phyloP scores from a whole-genome alignment of 108 stramenopile species.

The Epithemia pelagica region DNA sequence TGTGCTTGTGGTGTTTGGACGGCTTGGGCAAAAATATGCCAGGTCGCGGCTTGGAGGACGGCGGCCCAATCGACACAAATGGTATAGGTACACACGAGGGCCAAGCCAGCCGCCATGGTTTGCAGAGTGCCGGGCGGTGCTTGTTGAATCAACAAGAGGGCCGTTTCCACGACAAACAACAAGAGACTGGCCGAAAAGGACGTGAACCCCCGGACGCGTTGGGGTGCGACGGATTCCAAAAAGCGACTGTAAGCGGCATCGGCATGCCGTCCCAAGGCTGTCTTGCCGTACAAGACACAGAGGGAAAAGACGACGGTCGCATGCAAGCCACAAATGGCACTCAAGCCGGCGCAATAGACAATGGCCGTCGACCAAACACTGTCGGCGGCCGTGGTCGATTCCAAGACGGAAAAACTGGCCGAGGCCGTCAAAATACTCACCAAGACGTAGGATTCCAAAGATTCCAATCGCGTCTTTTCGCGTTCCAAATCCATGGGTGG shows the following conservation, averaged over 20 bases:
- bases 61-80: background rate
- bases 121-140: background rate
- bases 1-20: no score
- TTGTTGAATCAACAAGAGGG: background rate
- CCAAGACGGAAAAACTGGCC: background rate
- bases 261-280: slow-evolving; percentile 15
- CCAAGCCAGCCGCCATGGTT: background rate
- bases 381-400: background rate
- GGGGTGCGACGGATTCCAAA: background rate
- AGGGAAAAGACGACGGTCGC: slow-evolving; percentile 20
- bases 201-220: slow-evolving; percentile 6
- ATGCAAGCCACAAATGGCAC: slow-evolving; percentile 12
- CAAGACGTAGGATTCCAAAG: background rate
- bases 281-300: slow-evolving; percentile 16
- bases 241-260: slow-evolving; percentile 1
- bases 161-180: slow-evolving; percentile 8
- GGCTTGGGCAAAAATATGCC: background rate
- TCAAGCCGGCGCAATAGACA: background rate
- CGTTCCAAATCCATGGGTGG: slow-evolving; percentile 7
- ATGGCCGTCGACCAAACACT: background rate
- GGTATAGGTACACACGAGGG: background rate
- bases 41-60: background rate
- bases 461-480: slow-evolving; percentile 5
- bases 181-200: slow-evolving; percentile 3
- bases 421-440: slow-evolving; percentile 1